These are phyloP conservation scores for Podila epicladia DNA, from an alignment of 192 early-diverging fungal genomes.

Conservation along the genomic window DNA sequence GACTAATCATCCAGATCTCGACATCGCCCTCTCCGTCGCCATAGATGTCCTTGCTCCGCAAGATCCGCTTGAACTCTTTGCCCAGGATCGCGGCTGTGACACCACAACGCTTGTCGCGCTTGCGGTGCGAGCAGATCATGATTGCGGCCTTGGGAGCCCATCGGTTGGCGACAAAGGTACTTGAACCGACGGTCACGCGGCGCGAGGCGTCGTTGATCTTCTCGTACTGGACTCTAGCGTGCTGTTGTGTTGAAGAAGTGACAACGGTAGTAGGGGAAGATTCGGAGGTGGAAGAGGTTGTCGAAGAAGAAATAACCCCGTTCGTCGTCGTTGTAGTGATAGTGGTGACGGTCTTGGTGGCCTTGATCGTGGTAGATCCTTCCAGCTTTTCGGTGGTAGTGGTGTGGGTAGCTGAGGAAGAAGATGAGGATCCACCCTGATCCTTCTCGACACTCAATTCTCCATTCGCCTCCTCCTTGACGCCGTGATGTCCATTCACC, in stretches of 20 bases:
- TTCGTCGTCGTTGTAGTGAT: slow-evolving; percentile 4
- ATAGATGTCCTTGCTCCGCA: slow-evolving; percentile 57
- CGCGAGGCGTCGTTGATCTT: neutral
- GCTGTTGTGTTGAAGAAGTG: neutral
- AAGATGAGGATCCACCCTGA: neutral
- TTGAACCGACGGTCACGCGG: slow-evolving; percentile 20
- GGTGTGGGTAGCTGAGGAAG: neutral
- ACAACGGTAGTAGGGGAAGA: neutral
- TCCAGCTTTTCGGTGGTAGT: neutral
- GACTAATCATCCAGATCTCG: slow-evolving; percentile 61
- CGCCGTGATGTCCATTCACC: neutral
- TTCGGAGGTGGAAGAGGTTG: slow-evolving; percentile 3
- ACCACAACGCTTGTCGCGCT: slow-evolving; percentile 69
- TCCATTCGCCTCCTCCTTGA: neutral
- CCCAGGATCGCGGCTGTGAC: slow-evolving; percentile 60
- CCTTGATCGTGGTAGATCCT: neutral
- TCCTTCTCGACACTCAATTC: slow-evolving; percentile 19
- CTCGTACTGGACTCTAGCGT: slow-evolving; percentile 5
- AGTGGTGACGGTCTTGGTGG: slow-evolving; percentile 17
- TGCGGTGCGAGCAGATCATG: slow-evolving; percentile 65
- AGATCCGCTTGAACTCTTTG: slow-evolving; percentile 59
- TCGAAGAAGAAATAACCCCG: slow-evolving; percentile 4
- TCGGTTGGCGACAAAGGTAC: slow-evolving; percentile 38
- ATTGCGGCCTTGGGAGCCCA: slow-evolving; percentile 56
- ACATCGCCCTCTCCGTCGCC: slow-evolving; percentile 57